These are phyloP conservation scores for Streptanthus diversifolius DNA, from an alignment of 345 rosid genomes.

Conservation along the genomic window DNA sequence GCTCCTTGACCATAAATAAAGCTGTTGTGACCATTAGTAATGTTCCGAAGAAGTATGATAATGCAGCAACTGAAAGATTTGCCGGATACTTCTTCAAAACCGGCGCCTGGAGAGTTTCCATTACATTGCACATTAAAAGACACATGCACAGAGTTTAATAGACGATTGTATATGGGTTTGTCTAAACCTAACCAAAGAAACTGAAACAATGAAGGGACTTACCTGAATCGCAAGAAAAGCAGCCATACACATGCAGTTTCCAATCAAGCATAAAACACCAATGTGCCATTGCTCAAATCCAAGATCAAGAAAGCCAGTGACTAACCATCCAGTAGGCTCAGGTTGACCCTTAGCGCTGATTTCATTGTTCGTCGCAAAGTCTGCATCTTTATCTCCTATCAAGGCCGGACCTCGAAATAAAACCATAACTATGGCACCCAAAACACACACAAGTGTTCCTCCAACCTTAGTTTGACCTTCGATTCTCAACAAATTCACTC, in stretches of 20 bases:
- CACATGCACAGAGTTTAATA: constrained; percentile 9
- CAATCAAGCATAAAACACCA: constrained; percentile 91
- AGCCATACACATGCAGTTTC: constrained; percentile 99
- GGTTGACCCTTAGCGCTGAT: constrained; percentile 84
- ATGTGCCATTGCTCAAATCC: constrained; percentile 80
- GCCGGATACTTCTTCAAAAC: constrained; percentile 80
- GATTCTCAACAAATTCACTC: constrained; percentile 61
- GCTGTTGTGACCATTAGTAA: constrained; percentile 65
- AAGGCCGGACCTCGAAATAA: constrained; percentile 84
- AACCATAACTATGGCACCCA: constrained; percentile 85
- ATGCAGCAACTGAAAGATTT: constrained; percentile 77
- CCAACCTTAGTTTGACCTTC: constrained; percentile 94
- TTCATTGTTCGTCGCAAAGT: constrained; percentile 46
- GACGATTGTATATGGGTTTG: background rate
- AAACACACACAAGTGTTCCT: constrained; percentile 79
- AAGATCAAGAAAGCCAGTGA: constrained; percentile 52
- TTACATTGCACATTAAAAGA: background rate
- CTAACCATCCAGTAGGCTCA: constrained; percentile 77
- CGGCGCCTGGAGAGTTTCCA: constrained; percentile 60
- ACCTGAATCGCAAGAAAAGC: constrained; percentile 94
- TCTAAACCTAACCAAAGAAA: constrained; percentile 8
- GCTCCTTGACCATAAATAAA: constrained; percentile 55
- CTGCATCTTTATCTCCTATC: constrained; percentile 55
- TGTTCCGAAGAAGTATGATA: constrained; percentile 79
- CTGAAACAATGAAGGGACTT: background rate